Evolutionary conservation across 2,329 filamentous ascomycete genomes (phyloP), one percentile per base, ranked within the genome.

Genomic region (Raffaelea albimanens): DNA sequence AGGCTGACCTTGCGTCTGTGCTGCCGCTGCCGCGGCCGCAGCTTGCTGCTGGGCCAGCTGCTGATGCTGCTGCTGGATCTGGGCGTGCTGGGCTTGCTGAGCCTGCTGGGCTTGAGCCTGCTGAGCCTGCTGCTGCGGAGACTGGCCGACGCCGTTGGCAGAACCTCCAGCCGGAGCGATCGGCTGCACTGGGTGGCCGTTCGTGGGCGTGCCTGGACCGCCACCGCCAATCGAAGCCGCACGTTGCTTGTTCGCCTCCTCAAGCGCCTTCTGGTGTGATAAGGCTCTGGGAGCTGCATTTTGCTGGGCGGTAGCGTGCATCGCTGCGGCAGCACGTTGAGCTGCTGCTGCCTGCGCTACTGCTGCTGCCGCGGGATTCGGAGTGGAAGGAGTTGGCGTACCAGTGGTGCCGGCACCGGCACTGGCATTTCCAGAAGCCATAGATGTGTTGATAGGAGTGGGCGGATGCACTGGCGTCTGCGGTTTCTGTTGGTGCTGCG

Each of bases 31-130:
- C 25, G 25, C 40, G 18, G 34, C 7, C 10, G 36, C 25, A 42
- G 48, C 41, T 38, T 34, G 57, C 56, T 38, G 57, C 29, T 50
- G 49, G 25, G 22, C 18, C n/a, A 22, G 23, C 21, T 49, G 47
- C 5, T 88, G 85, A 45, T 95, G 95, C 0, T 82, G 82, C 71
- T 93, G 85, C 61, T 34, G 20, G 16, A 49, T 42, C 22, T 50
- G 47, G 33, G 50, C 49, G 21, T 54, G 60, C 56, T 53, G 58
- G 53, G 36, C 54, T 57, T 23, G 56, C 43, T 44, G 44, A n/a
- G 44, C 38, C 16, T 45, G 41, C 22, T 49, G 49, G n/a, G 39
- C 29, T 8, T 50, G 49, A n/a, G n/a, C n/a, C 23, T 49, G 49
- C n/a, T 52, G 45, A 3, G 18, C 36, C 23, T 51, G 48, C 29